phyloP scores from a whole-genome alignment of 2,329 filamentous ascomycete genomes.

The Neonectria faginata region DNA sequence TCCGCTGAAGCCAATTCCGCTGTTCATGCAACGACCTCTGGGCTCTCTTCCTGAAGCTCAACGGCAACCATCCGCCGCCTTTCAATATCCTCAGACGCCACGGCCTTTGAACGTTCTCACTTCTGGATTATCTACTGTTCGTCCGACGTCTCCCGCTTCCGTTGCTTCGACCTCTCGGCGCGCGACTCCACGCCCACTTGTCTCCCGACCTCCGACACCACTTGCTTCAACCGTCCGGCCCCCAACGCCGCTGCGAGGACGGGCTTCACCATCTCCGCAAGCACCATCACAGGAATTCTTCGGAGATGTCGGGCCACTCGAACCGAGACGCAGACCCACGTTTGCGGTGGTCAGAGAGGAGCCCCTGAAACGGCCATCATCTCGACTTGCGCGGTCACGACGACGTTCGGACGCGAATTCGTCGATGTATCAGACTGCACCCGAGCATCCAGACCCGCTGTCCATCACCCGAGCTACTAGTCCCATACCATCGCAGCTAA shows the following conservation, averaged over 20 bases:
- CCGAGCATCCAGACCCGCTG: constrained; percentile 44
- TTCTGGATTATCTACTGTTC: constrained; percentile 22
- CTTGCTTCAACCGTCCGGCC: constrained; percentile 11
- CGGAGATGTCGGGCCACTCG: constrained; percentile 18
- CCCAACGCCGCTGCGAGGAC: constrained; percentile 14
- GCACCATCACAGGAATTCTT: constrained; percentile 9
- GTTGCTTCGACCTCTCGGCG: neutral
- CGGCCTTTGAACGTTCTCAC: constrained; percentile 19
- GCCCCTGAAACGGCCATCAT: constrained; percentile 55
- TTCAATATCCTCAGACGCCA: constrained; percentile 32
- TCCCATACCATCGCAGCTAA: constrained; percentile 35
- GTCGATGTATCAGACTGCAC: constrained; percentile 48
- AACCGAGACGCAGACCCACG: constrained; percentile 31
- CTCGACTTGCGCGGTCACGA: constrained; percentile 42
- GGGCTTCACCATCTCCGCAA: neutral
- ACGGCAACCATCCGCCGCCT: constrained; percentile 21
- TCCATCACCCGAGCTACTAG: constrained; percentile 25
- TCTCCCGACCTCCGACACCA: neutral
- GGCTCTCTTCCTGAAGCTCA: constrained; percentile 29
- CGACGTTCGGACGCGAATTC: constrained; percentile 39
- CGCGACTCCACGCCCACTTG: neutral
- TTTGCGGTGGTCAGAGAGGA: constrained; percentile 51
- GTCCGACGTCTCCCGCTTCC: constrained; percentile 9
- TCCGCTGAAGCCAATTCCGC: constrained; percentile 63
- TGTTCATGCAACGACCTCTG: constrained; percentile 55